Percentiles rank a stretch among this genome's conserved stretches.
Conservation (phyloP, 495 filamentous ascomycete genomes). For the Hypomontagnella monticulosa region DNA sequence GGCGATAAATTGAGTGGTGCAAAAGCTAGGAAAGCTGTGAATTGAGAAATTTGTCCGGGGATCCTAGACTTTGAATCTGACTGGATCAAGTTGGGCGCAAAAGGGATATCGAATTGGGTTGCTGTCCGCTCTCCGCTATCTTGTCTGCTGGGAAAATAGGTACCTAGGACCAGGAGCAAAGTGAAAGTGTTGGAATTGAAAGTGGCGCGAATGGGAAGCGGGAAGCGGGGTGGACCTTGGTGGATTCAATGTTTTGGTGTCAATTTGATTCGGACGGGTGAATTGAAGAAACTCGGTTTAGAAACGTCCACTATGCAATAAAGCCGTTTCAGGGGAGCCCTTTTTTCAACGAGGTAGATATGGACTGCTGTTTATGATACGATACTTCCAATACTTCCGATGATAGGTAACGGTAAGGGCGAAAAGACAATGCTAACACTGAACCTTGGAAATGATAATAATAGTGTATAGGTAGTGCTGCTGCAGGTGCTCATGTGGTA, state of each 20-base stretch:
- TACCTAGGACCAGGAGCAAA: neutral
- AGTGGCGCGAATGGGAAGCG: constrained; percentile 36
- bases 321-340: neutral
- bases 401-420: too few relatives aligned
- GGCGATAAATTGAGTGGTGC: constrained; percentile 26
- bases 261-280: too few relatives aligned
- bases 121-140: constrained; percentile 2
- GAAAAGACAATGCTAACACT: too few relatives aligned
- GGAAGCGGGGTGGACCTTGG: constrained; percentile 26
- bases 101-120: constrained; percentile 42
- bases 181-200: constrained; percentile 26
- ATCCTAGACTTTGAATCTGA: constrained; percentile 39
- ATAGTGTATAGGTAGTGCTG: too few relatives aligned
- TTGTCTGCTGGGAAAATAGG: constrained; percentile 6
- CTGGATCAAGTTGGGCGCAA: constrained; percentile 43
- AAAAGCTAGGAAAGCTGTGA: neutral
- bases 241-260: too few relatives aligned
- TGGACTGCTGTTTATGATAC: too few relatives aligned
- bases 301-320: neutral
- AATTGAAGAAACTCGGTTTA: too few relatives aligned
- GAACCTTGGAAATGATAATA: too few relatives aligned
- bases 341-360: neutral
- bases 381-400: too few relatives aligned
- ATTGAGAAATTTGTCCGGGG: constrained; percentile 8
- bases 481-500: too few relatives aligned